Evolutionary conservation across 352 stramenopile species (phyloP).

Genomic region (Phytophthora macrochlamydospora): DNA sequence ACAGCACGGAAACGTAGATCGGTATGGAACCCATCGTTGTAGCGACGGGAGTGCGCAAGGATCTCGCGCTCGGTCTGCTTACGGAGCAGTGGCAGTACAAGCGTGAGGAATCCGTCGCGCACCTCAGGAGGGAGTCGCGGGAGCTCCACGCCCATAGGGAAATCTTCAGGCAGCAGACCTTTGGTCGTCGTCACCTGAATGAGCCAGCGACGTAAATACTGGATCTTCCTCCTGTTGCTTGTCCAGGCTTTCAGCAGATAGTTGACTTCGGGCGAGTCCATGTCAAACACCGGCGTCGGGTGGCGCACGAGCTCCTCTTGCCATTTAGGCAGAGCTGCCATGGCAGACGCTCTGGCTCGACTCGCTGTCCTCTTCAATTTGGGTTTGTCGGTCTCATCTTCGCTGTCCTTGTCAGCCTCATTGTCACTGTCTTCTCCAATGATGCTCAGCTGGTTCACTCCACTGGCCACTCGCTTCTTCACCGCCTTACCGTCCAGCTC

Average conservation of each 20-base stretch:
- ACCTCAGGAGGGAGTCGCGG: slow-evolving; percentile 69
- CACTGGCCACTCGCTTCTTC: slow-evolving; percentile 24
- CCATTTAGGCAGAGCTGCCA: slow-evolving; percentile 39
- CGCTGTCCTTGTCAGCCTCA: slow-evolving; percentile 21
- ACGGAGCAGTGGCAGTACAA: slow-evolving; percentile 80
- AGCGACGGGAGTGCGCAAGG: slow-evolving; percentile 60
- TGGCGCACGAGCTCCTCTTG: slow-evolving; percentile 70
- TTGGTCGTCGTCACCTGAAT: slow-evolving; percentile 47
- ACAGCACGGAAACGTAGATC: slow-evolving; percentile 73
- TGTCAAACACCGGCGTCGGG: slow-evolving; percentile 72
- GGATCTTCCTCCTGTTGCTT: slow-evolving; percentile 63
- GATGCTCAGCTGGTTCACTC: slow-evolving; percentile 34
- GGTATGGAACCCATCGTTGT: slow-evolving; percentile 64
- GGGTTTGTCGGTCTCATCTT: slow-evolving; percentile 16
- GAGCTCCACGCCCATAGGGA: slow-evolving; percentile 72
- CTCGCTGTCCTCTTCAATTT: background rate
- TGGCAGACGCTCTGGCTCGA: slow-evolving; percentile 22
- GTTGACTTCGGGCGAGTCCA: slow-evolving; percentile 77
- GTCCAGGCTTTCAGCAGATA: slow-evolving; percentile 76
- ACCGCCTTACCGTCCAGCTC: slow-evolving; percentile 34
- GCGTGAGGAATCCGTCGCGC: slow-evolving; percentile 75
- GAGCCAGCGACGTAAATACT: slow-evolving; percentile 76
- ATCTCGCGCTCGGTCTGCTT: slow-evolving; percentile 71
- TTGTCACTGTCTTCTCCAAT: slow-evolving; percentile 34
- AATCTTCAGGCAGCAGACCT: slow-evolving; percentile 46